Percentiles rank a stretch among this genome's conserved stretches.
phyloP scores from a whole-genome alignment of 495 filamentous ascomycete genomes.

The Cercophora newfieldiana region DNA sequence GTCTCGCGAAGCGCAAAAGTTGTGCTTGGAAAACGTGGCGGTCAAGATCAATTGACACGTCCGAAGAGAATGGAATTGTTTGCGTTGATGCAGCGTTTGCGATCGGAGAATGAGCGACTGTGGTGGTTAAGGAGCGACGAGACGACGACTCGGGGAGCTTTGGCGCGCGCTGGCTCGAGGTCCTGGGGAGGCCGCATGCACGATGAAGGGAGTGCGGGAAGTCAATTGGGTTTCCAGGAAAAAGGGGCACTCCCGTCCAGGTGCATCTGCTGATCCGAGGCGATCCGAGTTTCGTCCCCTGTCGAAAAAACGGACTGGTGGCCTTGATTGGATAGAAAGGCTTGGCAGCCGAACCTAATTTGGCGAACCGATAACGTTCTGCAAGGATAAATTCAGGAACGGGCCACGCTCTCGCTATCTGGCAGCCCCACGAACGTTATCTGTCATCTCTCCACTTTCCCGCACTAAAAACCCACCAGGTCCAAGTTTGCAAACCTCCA shows the following conservation, averaged over 20 bases:
- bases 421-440: no score
- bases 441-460: no score
- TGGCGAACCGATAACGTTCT: no score
- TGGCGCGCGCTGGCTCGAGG: slow-evolving; percentile 12
- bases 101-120: not conserved
- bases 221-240: not conserved
- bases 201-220: not conserved
- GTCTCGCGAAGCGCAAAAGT: not conserved
- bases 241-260: slow-evolving; percentile 10
- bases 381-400: no score
- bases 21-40: not conserved
- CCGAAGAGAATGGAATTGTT: slow-evolving; percentile 6
- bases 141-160: slow-evolving; percentile 6
- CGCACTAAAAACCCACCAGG: no score
- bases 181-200: slow-evolving; percentile 3
- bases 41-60: slow-evolving; percentile 27
- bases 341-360: no score
- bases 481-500: no score
- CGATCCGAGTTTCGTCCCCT: no score
- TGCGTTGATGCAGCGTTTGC: not conserved
- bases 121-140: not conserved
- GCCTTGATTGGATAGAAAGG: no score
- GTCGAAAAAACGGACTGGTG: no score
- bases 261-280: not conserved
- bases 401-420: no score